A percentile compares a stretch with the other conserved stretches of the same genome.
phyloP scores from a whole-genome alignment of 2,329 filamentous ascomycete species.

The Capronia coronata region DNA sequence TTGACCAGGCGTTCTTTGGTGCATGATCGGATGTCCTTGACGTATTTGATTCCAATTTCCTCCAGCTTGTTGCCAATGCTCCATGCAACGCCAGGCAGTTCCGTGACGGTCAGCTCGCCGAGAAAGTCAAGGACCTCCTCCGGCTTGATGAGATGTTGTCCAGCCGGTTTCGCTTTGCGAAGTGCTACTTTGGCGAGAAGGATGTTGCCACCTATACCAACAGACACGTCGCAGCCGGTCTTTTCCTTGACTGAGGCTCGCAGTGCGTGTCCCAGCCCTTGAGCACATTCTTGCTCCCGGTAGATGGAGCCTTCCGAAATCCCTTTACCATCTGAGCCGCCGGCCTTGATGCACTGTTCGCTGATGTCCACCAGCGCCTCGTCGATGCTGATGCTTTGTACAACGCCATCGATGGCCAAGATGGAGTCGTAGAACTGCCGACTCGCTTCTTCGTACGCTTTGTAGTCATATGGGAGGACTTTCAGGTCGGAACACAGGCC shows the following conservation, averaged over 20 bases:
- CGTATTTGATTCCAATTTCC: slow-evolving; percentile 72
- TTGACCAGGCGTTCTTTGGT: slow-evolving; percentile 69
- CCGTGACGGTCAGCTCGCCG: slow-evolving; percentile 67
- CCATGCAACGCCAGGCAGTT: slow-evolving; percentile 85
- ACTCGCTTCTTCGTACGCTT: slow-evolving; percentile 88
- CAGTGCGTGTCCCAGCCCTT: slow-evolving; percentile 62
- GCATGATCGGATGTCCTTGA: slow-evolving; percentile 73
- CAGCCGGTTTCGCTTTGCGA: slow-evolving; percentile 86
- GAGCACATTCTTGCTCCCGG: slow-evolving; percentile 71
- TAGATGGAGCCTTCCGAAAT: slow-evolving; percentile 63
- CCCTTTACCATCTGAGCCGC: slow-evolving; percentile 59
- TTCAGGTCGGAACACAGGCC: slow-evolving; percentile 80
- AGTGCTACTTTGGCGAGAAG: slow-evolving; percentile 85
- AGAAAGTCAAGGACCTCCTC: slow-evolving; percentile 73
- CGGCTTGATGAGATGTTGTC: slow-evolving; percentile 80
- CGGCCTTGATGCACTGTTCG: slow-evolving; percentile 57
- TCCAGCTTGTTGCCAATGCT: slow-evolving; percentile 84
- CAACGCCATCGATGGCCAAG: slow-evolving; percentile 67
- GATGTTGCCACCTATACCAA: slow-evolving; percentile 88
- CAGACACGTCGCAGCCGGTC: slow-evolving; percentile 81
- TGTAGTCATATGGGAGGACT: slow-evolving; percentile 91
- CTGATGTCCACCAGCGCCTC: slow-evolving; percentile 87
- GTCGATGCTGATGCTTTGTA: slow-evolving; percentile 95
- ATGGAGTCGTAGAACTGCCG: slow-evolving; percentile 80
- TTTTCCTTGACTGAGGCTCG: slow-evolving; percentile 63